Evolutionary conservation across 148 eudicot species (phyloP).

Genomic region (Chenopodium formosanum): DNA sequence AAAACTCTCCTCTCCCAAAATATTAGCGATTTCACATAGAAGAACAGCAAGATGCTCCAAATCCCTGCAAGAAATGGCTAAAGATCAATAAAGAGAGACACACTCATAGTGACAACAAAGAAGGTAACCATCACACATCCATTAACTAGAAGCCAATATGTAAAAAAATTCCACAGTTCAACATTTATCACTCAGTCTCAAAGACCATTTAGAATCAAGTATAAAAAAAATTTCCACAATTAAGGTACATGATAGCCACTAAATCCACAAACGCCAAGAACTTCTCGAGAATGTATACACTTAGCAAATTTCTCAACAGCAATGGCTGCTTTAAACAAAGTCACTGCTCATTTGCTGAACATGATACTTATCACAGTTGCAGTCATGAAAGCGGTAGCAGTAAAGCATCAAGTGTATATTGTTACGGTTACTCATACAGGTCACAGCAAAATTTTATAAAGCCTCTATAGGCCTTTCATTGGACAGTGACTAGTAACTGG

Average conservation of each 20-base stretch:
- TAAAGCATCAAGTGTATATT: background rate
- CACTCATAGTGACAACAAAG: background rate
- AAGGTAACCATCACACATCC: conserved; percentile 14
- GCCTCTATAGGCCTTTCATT: background rate
- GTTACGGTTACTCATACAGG: background rate
- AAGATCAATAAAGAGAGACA: conserved; percentile 3
- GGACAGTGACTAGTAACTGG: background rate
- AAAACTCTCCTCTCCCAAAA: conserved; percentile 63
- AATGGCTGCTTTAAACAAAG: background rate
- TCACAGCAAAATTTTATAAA: background rate
- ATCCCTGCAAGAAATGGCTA: conserved; percentile 52
- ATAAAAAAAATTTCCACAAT: background rate
- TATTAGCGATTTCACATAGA: conserved; percentile 58
- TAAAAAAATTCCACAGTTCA: background rate
- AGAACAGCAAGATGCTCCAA: conserved; percentile 70
- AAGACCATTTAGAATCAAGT: background rate
- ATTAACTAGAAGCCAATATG: conserved; percentile 2
- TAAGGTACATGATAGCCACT: background rate
- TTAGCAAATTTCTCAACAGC: background rate
- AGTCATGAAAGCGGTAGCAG: background rate
- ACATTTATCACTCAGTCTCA: background rate
- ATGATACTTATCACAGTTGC: background rate
- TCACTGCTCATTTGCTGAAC: background rate
- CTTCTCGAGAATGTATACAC: background rate
- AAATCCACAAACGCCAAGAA: background rate